phyloP scores from a whole-genome alignment of 1,284 basidiomycete genomes.

The Microbotryum silenes-acaulis region DNA sequence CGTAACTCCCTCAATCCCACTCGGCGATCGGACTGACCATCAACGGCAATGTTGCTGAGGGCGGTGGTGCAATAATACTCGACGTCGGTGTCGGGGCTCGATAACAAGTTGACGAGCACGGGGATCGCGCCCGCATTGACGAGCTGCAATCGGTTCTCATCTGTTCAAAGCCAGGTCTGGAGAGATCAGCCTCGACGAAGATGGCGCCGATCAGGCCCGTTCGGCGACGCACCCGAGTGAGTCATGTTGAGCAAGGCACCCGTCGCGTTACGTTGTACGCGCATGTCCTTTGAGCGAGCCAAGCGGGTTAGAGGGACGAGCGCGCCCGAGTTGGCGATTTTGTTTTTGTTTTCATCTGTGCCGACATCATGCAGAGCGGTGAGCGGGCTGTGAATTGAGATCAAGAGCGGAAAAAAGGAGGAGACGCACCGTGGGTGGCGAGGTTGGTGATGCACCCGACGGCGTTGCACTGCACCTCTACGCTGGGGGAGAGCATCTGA shows the following conservation, averaged over 20 bases:
- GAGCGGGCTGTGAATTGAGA: background rate
- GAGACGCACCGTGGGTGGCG: conserved; percentile 79
- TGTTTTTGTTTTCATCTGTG: conserved; percentile 96
- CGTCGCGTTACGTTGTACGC: conserved; percentile 96
- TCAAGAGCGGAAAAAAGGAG: background rate
- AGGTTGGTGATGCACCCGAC: conserved; percentile 99
- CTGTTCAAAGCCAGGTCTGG: conserved; percentile 43
- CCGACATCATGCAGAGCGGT: background rate
- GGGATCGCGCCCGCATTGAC: conserved; percentile 98
- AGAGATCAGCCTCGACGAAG: background rate
- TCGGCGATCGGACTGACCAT: conserved; percentile 50
- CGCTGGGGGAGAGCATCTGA: conserved; percentile 98
- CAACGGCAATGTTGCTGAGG: conserved; percentile 95
- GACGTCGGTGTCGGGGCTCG: conserved; percentile 96
- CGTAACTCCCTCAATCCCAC: background rate
- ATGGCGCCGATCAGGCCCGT: too few species aligned
- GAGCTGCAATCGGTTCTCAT: conserved; percentile 97
- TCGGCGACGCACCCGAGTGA: conserved; percentile 65
- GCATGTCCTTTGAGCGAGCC: conserved; percentile 97
- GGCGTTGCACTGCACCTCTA: conserved; percentile 99
- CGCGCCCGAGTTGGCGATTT: conserved; percentile 98
- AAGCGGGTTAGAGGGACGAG: conserved; percentile 92
- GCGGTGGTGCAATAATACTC: conserved; percentile 99
- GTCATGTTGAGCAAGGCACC: conserved; percentile 99
- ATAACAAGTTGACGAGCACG: conserved; percentile 87